Base-by-base conservation (phyloP, 306 rosid genomes). In the Ormosia semicastrata region DNA sequence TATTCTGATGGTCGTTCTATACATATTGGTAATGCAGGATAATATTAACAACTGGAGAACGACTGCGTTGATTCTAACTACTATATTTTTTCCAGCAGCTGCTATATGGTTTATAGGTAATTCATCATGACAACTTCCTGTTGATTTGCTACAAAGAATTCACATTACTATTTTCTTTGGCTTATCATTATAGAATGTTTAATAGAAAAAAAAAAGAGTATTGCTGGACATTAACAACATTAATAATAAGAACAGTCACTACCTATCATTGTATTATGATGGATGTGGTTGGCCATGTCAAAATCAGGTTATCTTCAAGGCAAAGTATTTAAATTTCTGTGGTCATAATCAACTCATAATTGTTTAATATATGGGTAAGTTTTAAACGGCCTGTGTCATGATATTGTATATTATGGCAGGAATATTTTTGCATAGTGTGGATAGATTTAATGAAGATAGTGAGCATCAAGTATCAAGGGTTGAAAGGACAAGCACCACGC, bases 61-160 rank as follows among this genome's bases (percentile, higher is more conserved):
- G 7, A 91, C 94, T 12, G 73, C 97, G 9, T 89, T 95, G 87
- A 84, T 91, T 80, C 89, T 95, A 75, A 91, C 97, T 10, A 81
- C 94, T 7, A 37, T 95, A 85, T 83, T 93, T 66, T 89, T 95
- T 37, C 93, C 89, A 12, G 91, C 99, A 66, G 93, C 97, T 30
- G 82, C 17, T 44, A 75, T 93, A 80, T 95, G 99, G 99, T 95
- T 95, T 34, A 71, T 83, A 4, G 99, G 98, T 94, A 65, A 85
- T 82, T 70, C 82, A 33, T 67, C 67, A 11, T 43, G 17, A 54
- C 32, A 74, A 64, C 57, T 78, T 40, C 34, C 44, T n/a, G 37
- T 77, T 66, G 71, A 14, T 83, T 46, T 66, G 46, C 44, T 60
- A 54, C 39, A 66, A 58, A 70, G 40, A 57, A 40, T 24, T 40